Evolutionary conservation across 352 stramenopile species (phyloP).

Genomic region (Pythium brachiatum): DNA sequence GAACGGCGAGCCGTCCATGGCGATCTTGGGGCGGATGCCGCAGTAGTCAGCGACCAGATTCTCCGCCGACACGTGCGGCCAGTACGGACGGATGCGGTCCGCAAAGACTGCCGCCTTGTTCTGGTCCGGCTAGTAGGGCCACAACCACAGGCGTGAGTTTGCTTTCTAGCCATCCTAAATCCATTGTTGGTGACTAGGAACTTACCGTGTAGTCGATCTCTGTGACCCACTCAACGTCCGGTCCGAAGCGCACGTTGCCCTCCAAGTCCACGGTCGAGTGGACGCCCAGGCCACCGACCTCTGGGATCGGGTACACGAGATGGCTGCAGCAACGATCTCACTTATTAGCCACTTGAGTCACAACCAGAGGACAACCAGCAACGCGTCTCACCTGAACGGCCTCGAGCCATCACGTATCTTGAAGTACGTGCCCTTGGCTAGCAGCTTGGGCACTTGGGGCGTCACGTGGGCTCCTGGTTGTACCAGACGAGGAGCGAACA

Average conservation of each 20-base stretch:
- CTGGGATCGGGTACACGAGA: constrained; percentile 96
- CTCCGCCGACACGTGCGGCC: constrained; percentile 75
- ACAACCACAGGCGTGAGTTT: not conserved
- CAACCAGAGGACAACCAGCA: too few species aligned
- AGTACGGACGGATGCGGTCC: constrained; percentile 90
- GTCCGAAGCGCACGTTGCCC: constrained; percentile 94
- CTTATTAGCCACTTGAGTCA: too few species aligned
- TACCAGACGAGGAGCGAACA: constrained; percentile 65
- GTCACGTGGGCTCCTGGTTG: not conserved
- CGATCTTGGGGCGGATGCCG: constrained; percentile 95
- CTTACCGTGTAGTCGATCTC: constrained; percentile 83
- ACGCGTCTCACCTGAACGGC: constrained; percentile 69
- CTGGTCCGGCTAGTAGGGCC: constrained; percentile 35
- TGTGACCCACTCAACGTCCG: constrained; percentile 95
- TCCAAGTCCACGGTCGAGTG: constrained; percentile 94
- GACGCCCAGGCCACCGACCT: constrained; percentile 93
- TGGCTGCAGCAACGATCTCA: constrained; percentile 33
- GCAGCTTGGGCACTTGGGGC: constrained; percentile 56
- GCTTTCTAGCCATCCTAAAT: not conserved
- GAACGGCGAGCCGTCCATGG: constrained; percentile 47
- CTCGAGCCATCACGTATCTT: constrained; percentile 48
- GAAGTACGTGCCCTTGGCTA: constrained; percentile 98
- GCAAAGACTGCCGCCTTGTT: constrained; percentile 61
- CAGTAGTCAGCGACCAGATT: constrained; percentile 92
- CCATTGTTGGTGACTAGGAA: not conserved